These are phyloP conservation scores for Ilex asprella DNA, from an alignment of 257 asterid genomes.

Conservation along the genomic window DNA sequence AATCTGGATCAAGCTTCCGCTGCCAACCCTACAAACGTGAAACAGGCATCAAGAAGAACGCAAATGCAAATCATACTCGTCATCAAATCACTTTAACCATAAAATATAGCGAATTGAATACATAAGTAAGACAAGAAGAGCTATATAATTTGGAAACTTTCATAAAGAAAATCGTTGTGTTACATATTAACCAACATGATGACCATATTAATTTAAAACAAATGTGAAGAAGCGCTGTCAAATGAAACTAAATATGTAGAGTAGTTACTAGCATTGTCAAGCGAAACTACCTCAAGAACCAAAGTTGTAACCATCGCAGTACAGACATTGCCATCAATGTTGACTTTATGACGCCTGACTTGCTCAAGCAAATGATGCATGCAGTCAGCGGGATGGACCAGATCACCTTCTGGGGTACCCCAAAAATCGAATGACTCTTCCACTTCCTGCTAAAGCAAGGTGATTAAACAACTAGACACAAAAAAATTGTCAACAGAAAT, in stretches of 20 bases:
- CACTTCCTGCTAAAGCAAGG: constrained; percentile 54
- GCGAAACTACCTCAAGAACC: constrained; percentile 74
- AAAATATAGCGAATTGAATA: no score
- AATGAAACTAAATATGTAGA: no score
- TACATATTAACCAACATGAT: no score
- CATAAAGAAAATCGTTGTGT: no score
- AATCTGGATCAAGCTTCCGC: constrained; percentile 77
- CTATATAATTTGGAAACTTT: no score
- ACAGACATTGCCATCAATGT: constrained; percentile 95
- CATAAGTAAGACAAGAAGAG: no score
- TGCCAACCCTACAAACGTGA: constrained; percentile 53
- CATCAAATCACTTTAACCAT: no score
- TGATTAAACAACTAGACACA: neutral
- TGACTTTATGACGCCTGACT: constrained; percentile 85
- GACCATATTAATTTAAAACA: no score
- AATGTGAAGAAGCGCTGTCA: no score
- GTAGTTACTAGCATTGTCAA: no score
- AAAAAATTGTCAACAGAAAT: no score
- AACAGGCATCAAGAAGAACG: neutral
- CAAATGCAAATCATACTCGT: neutral
- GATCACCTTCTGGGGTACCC: constrained; percentile 86
- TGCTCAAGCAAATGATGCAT: constrained; percentile 81
- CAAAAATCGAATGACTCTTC: constrained; percentile 77
- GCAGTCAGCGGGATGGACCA: constrained; percentile 92
- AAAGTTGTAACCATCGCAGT: constrained; percentile 91